Conservation (phyloP, 176 grass and related monocot species). For the Phyllostachys edulis region DNA sequence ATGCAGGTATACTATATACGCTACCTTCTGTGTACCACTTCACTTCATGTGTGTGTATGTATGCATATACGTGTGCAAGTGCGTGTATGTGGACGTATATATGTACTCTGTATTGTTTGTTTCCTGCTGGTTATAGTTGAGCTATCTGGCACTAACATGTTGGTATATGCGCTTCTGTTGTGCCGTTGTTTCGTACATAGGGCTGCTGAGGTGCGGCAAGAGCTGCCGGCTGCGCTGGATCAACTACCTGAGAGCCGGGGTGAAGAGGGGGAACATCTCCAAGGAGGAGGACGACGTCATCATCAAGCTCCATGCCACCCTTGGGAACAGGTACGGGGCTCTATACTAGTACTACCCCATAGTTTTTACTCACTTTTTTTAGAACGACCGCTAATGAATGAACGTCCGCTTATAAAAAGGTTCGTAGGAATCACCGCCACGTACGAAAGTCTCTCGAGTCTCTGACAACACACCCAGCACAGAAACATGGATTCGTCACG, state of each 20-base stretch:
- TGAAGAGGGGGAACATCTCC: constrained; percentile 80
- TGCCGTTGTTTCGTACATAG: neutral
- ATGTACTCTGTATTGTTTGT: neutral
- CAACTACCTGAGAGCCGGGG: constrained; percentile 67
- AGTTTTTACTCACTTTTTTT: too few species aligned
- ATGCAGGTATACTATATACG: constrained; percentile 56
- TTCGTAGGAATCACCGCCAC: neutral
- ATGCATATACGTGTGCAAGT: neutral
- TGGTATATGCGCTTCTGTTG: neutral
- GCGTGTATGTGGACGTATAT: neutral
- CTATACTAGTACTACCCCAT: neutral
- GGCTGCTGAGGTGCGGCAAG: constrained; percentile 71
- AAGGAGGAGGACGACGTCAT: constrained; percentile 80
- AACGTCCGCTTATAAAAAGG: neutral
- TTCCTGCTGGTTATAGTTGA: neutral
- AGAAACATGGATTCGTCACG: neutral
- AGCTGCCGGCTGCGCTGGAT: constrained; percentile 82
- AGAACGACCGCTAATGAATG: neutral
- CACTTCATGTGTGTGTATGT: neutral
- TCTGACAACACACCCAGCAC: neutral
- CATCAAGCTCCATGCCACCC: constrained; percentile 70
- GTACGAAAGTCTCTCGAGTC: neutral
- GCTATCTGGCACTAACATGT: neutral
- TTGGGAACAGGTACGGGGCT: constrained; percentile 70
- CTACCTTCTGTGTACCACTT: too few species aligned